Base-by-base conservation (phyloP, 306 rosid species). In the Clitoria ternatea region DNA sequence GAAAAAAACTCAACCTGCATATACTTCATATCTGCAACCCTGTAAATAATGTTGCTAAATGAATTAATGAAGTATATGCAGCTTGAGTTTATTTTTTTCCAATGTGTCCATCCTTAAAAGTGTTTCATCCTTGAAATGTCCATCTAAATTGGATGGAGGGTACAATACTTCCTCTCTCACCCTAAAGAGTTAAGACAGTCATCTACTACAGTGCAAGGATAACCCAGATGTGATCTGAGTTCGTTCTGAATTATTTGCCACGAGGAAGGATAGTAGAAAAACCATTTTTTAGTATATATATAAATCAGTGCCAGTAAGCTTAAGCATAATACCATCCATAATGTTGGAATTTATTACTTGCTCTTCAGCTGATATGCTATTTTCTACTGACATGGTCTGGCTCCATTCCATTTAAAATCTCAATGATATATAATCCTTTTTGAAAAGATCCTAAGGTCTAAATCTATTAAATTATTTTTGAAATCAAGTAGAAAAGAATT, bases 231-330 rank as follows among this genome's bases (percentile, higher is more conserved):
- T 50, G 52, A 20, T 42, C 20, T 23, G n/a, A 44, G 43, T 44
- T 47, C 39, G 61, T 43, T 44, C 23, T 43, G 32, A 54, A 27
- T 55, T 66, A 66, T 35, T 24, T 67, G 43, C 33, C 30, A 24
- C 37, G 24, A 45, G 69, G 55, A 57, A 45, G 69, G 55, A 57
- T 45, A 55, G 61, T 53, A 73, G 70, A 20, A 65, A 39, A 39
- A 33, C 30, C 27, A n/a, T n/a, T 65, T 50, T 52, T 32, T 42
- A 37, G 72, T 2, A 40, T 19, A 24, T 19, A 24, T 27, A 35
- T 63, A 36, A 59, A 33, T 6, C 13, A 24, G 20, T 9, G 30
- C 0, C 11, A 26, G 33, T 32, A 23, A 40, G 65, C 57, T 40
- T 18, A 39, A 52, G 11, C 52, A 52, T 43, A 12, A 11, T 27